phyloP scores from a whole-genome alignment of 2,329 filamentous ascomycete genomes.

The Chaetomiaceae sp. region DNA sequence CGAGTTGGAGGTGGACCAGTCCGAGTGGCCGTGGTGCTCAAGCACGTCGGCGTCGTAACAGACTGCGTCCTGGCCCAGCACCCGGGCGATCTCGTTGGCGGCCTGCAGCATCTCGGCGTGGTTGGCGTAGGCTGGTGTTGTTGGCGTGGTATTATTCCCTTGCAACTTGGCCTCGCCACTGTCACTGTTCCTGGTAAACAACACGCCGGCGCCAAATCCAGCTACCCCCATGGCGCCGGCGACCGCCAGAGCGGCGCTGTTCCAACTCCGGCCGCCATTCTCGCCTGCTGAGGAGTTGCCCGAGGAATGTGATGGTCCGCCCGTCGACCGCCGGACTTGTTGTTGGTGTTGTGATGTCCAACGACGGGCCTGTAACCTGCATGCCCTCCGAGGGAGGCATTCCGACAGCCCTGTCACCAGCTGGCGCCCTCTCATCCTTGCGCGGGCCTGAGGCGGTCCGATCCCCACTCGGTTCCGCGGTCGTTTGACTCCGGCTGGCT shows the following conservation, averaged over 20 bases:
- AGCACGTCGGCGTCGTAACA: constrained; percentile 61
- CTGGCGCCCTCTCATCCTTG: not conserved
- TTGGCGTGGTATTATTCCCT: not conserved
- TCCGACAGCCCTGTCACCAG: constrained; percentile 1
- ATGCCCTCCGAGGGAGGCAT: not conserved
- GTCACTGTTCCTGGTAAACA: not conserved
- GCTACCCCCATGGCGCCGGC: not conserved
- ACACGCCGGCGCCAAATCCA: constrained; percentile 11
- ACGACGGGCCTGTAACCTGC: not conserved
- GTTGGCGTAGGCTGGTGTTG: constrained; percentile 17
- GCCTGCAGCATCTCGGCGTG: constrained; percentile 38
- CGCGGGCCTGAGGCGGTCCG: too few species aligned
- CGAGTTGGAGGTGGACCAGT: constrained; percentile 66
- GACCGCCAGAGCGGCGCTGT: not conserved
- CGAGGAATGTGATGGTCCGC: not conserved
- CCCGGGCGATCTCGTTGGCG: constrained; percentile 47
- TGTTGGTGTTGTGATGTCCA: not conserved
- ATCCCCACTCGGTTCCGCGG: too few species aligned
- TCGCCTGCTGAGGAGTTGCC: not conserved
- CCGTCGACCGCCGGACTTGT: not conserved
- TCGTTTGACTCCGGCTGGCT: too few species aligned
- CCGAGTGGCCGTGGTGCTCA: constrained; percentile 61
- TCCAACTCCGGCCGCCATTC: not conserved
- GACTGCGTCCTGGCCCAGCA: constrained; percentile 55
- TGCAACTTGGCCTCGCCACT: not conserved